Percentiles rank a stretch among this genome's conserved stretches.
Evolutionary conservation across 2,329 filamentous ascomycete species (phyloP).

Genomic region (Aureobasidium sp.): DNA sequence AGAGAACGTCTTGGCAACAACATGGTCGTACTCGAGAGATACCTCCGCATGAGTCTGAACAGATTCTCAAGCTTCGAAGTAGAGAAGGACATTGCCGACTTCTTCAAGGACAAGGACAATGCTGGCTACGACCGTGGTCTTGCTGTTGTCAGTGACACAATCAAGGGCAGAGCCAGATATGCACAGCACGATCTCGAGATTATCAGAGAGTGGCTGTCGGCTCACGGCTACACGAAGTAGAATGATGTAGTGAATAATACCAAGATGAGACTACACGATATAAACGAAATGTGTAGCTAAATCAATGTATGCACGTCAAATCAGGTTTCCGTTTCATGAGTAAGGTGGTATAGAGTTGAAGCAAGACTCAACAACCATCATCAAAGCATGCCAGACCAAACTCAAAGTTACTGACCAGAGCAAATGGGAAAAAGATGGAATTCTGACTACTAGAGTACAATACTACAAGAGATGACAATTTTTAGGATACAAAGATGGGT

Average conservation of each 20-base stretch:
- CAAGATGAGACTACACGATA: neutral
- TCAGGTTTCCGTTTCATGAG: neutral
- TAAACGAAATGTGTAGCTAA: neutral
- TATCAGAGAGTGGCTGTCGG: conserved; percentile 70
- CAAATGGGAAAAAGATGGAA: neutral
- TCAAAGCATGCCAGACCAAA: no score
- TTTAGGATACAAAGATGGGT: neutral
- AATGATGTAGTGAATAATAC: neutral
- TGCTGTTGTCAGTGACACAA: conserved; percentile 76
- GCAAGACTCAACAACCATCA: neutral
- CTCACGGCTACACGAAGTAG: conserved; percentile 44
- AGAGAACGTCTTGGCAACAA: conserved; percentile 66
- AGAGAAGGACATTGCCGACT: conserved; percentile 68
- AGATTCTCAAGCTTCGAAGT: conserved; percentile 66
- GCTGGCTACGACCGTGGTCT: conserved; percentile 79
- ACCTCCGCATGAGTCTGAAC: conserved; percentile 67
- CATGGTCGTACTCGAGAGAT: conserved; percentile 81
- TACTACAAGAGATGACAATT: neutral
- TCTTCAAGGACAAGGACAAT: conserved; percentile 83
- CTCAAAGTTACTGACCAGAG: neutral
- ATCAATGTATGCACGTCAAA: neutral
- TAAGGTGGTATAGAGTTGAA: neutral
- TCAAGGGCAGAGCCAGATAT: conserved; percentile 76
- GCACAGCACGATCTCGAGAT: conserved; percentile 63
- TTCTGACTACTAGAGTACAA: no score